These are phyloP conservation scores for Termitomyces sp. DNA, from an alignment of 768 basidiomycete species.

Conservation along the genomic window DNA sequence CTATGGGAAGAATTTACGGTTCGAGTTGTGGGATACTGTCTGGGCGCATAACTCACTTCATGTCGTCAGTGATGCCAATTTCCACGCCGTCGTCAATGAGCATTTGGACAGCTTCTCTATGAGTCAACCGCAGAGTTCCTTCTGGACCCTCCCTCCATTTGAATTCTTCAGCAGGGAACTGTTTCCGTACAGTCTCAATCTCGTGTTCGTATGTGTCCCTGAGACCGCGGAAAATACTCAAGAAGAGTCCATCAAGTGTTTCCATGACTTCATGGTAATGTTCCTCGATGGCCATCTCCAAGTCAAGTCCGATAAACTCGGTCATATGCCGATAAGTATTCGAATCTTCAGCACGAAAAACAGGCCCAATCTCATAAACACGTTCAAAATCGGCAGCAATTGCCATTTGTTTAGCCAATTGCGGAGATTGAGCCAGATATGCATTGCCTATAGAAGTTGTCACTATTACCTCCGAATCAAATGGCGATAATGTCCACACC, in stretches of 20 bases:
- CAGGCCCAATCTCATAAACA: conserved; percentile 94
- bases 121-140: conserved; percentile 80
- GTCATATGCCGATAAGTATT: conserved; percentile 98
- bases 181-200: conserved; percentile 73
- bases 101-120: conserved; percentile 83
- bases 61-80: conserved; percentile 78
- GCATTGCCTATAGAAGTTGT: conserved; percentile 57
- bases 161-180: conserved; percentile 96
- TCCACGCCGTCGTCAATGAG: conserved; percentile 82
- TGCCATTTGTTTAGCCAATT: conserved; percentile 98
- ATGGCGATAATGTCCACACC: conserved; percentile 33
- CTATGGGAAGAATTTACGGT: conserved; percentile 31
- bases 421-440: conserved; percentile 94
- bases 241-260: conserved; percentile 80
- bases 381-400: conserved; percentile 98
- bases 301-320: conserved; percentile 97
- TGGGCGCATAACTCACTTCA: conserved; percentile 51
- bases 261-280: conserved; percentile 99
- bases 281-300: conserved; percentile 98
- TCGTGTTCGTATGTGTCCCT: conserved; percentile 73
- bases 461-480: not conserved
- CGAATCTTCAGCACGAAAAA: conserved; percentile 96
- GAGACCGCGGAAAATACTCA: conserved; percentile 81
- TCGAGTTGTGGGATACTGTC: conserved; percentile 1
- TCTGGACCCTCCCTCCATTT: conserved; percentile 89